Evolutionary conservation across 371 early-diverging fungal genomes (phyloP).

Genomic region (Rhizomucor pusillus): DNA sequence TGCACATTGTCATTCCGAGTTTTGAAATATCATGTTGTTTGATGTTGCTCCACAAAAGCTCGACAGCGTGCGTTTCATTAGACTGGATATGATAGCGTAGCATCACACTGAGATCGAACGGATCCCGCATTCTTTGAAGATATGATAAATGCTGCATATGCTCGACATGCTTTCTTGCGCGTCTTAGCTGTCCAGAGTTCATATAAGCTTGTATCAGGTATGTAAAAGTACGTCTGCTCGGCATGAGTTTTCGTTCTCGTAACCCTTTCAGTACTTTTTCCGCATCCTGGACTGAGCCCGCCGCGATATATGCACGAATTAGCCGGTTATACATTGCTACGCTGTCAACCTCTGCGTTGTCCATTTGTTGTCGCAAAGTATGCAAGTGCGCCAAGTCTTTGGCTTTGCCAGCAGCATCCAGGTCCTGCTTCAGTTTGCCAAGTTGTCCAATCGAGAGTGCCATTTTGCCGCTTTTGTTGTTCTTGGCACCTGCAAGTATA

Average conservation of each 20-base stretch:
- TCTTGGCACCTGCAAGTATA: constrained; percentile 15
- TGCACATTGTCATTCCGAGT: constrained; percentile 24
- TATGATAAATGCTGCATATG: constrained; percentile 28
- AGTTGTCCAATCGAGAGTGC: constrained; percentile 18
- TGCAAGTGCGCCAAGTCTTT: constrained; percentile 16
- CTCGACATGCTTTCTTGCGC: constrained; percentile 21
- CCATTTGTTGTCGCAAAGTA: constrained; percentile 19
- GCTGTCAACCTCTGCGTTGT: constrained; percentile 11
- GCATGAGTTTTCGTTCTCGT: constrained; percentile 17
- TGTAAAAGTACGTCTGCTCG: constrained; percentile 37
- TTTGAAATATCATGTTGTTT: constrained; percentile 21
- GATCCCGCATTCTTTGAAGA: constrained; percentile 11
- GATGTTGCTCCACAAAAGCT: constrained; percentile 40
- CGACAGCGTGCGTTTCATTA: constrained; percentile 32
- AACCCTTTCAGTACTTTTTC: constrained; percentile 19
- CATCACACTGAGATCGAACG: constrained; percentile 35
- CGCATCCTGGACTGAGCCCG: constrained; percentile 18
- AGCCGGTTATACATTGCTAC: constrained; percentile 38
- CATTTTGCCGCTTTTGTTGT: constrained; percentile 6
- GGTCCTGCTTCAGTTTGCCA: constrained; percentile 16
- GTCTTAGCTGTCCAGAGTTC: constrained; percentile 13
- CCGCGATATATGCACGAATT: constrained; percentile 29
- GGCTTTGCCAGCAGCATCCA: constrained; percentile 26
- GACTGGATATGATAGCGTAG: constrained; percentile 23
- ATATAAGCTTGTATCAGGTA: constrained; percentile 37